Conservation (phyloP, 164 flowering plant genomes). For the Dillenia suffruticosa region DNA sequence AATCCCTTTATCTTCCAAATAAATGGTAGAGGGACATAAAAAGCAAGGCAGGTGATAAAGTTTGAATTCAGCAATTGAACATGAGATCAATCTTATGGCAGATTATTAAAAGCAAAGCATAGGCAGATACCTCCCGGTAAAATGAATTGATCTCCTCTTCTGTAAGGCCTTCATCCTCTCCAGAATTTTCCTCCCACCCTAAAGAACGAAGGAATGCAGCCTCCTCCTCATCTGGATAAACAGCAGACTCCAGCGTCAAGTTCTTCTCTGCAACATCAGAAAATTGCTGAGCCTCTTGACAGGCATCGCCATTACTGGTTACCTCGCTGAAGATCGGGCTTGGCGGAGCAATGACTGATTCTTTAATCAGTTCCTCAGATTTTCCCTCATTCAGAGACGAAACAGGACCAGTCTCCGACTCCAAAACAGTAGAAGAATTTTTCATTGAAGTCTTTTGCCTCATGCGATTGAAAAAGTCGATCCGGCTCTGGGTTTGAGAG, state of each 20-base stretch:
- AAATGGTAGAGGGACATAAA: neutral
- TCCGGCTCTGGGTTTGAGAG: slow-evolving; percentile 71
- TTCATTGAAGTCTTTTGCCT: slow-evolving; percentile 55
- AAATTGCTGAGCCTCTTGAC: slow-evolving; percentile 23
- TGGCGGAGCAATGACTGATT: slow-evolving; percentile 19
- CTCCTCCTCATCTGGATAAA: slow-evolving; percentile 67
- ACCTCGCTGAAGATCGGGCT: slow-evolving; percentile 25
- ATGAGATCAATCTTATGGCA: too few relatives aligned
- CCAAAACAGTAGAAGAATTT: slow-evolving; percentile 22
- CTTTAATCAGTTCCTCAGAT: slow-evolving; percentile 29
- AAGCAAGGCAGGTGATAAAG: neutral
- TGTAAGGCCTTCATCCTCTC: slow-evolving; percentile 79
- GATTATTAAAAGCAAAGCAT: too few relatives aligned
- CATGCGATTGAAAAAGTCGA: slow-evolving; percentile 74
- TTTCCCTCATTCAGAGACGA: slow-evolving; percentile 30
- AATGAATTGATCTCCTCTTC: slow-evolving; percentile 86
- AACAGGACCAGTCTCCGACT: slow-evolving; percentile 24
- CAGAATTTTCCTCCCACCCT: slow-evolving; percentile 84
- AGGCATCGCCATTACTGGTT: slow-evolving; percentile 31
- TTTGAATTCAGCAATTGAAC: neutral
- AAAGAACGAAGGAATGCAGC: slow-evolving; percentile 75
- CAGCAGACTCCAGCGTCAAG: slow-evolving; percentile 15
- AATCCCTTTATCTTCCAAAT: neutral
- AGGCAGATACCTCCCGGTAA: slow-evolving; percentile 39
- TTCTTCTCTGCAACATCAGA: slow-evolving; percentile 25